phyloP scores from a whole-genome alignment of 331 rosid species.

The Cucumis variabilis region DNA sequence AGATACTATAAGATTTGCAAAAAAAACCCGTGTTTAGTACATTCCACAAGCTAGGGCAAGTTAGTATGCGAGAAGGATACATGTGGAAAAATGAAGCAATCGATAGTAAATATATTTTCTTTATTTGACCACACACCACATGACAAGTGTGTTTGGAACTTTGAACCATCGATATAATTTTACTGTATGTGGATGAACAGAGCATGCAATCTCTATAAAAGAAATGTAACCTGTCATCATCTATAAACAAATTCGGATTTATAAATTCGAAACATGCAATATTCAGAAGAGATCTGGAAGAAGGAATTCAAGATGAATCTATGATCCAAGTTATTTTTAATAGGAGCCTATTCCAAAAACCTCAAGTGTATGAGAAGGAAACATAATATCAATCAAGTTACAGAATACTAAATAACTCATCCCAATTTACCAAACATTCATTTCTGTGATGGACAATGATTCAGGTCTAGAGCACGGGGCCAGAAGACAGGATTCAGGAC shows the following conservation, averaged over 20 bases:
- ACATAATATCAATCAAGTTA: not conserved
- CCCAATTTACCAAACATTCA: not conserved
- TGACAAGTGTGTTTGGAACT: not conserved
- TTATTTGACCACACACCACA: not conserved
- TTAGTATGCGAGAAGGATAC: conserved; percentile 6
- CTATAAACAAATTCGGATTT: not conserved
- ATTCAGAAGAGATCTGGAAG: not conserved
- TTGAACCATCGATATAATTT: not conserved
- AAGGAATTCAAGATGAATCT: not conserved
- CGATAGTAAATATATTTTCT: not conserved
- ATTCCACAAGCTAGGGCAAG: not conserved
- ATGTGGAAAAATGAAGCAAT: not conserved
- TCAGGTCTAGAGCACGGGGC: not conserved
- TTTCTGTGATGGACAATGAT: not conserved
- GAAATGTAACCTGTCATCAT: not conserved
- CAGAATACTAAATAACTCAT: not conserved
- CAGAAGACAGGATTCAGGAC: not conserved
- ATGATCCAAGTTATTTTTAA: not conserved
- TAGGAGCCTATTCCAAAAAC: not conserved
- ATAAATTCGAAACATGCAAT: not conserved
- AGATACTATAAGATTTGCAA: not conserved
- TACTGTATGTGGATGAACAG: not conserved
- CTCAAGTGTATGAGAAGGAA: not conserved
- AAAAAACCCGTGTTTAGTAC: not conserved
- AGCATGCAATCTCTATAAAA: not conserved